Conservation (phyloP, 2,329 filamentous ascomycete genomes). For the Arthroderma sp. region DNA sequence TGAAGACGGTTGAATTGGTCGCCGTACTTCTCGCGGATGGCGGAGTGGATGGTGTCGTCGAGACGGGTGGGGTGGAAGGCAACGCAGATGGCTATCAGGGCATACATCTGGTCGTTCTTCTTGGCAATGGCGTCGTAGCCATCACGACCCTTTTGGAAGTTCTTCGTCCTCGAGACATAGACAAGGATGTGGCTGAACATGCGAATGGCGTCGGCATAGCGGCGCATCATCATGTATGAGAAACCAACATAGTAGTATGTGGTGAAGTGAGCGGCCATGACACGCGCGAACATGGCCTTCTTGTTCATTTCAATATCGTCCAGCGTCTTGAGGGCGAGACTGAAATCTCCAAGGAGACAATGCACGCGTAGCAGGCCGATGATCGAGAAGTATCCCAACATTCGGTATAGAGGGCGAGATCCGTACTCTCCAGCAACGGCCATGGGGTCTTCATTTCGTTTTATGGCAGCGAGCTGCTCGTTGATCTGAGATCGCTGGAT, state of each 20-base stretch:
- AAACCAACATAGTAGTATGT: slow-evolving; percentile 99
- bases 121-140: slow-evolving; percentile 97
- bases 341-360: slow-evolving; percentile 94
- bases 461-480: slow-evolving; percentile 90
- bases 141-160: slow-evolving; percentile 91
- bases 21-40: slow-evolving; percentile 96
- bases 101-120: slow-evolving; percentile 99
- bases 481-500: slow-evolving; percentile 98
- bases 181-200: slow-evolving; percentile 99
- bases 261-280: slow-evolving; percentile 99
- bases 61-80: slow-evolving; percentile 94
- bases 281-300: slow-evolving; percentile 98
- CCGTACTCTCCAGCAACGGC: slow-evolving; percentile 91
- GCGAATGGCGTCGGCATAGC: slow-evolving; percentile 97
- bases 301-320: slow-evolving; percentile 99
- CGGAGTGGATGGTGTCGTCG: slow-evolving; percentile 98
- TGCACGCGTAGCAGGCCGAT: slow-evolving; percentile 93
- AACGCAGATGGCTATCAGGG: slow-evolving; percentile 95
- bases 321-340: slow-evolving; percentile 92
- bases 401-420: slow-evolving; percentile 84
- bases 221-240: slow-evolving; percentile 99
- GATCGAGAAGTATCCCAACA: slow-evolving; percentile 99
- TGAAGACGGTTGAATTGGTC: slow-evolving; percentile 96
- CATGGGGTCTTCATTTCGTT: slow-evolving; percentile 80
- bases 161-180: slow-evolving; percentile 98